phyloP scores from a whole-genome alignment of 768 basidiomycete species.

The Pleurotus eryngii region DNA sequence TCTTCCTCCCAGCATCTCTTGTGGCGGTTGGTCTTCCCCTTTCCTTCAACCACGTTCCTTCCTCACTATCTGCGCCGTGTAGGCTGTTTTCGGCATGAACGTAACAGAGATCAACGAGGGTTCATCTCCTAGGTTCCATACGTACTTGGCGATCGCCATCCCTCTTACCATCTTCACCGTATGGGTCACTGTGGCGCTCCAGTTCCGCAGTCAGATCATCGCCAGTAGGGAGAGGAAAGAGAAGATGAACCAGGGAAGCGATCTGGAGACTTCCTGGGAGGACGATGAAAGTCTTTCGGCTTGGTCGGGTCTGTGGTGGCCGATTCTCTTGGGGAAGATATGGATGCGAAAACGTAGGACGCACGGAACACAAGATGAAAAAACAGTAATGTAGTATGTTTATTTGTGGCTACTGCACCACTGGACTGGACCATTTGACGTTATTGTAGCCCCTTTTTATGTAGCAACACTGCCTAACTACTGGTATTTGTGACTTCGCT shows the following conservation, averaged over 20 bases:
- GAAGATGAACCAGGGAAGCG: neutral
- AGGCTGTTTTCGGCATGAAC: conserved; percentile 53
- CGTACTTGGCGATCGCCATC: conserved; percentile 37
- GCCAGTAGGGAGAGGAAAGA: neutral
- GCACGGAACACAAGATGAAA: too few species aligned
- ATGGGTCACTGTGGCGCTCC: conserved; percentile 46
- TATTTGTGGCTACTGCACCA: too few species aligned
- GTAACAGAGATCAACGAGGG: conserved; percentile 29
- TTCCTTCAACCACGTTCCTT: neutral
- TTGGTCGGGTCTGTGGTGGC: conserved; percentile 3
- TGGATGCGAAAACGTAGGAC: neutral
- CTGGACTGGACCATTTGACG: too few species aligned
- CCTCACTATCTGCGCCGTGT: neutral
- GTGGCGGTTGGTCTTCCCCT: conserved; percentile 30
- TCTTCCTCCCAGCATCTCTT: conserved; percentile 57
- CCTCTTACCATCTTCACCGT: conserved; percentile 38
- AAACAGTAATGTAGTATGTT: too few species aligned
- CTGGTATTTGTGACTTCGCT: too few species aligned
- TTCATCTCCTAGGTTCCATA: conserved; percentile 27
- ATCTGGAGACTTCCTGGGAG: neutral
- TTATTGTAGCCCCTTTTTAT: too few species aligned
- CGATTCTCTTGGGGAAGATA: neutral
- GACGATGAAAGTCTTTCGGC: neutral
- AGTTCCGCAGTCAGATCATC: conserved; percentile 16
- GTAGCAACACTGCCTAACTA: too few species aligned